Evolutionary conservation across 2,329 filamentous ascomycete species (phyloP).

Genomic region (Cladophialophora psammophila): DNA sequence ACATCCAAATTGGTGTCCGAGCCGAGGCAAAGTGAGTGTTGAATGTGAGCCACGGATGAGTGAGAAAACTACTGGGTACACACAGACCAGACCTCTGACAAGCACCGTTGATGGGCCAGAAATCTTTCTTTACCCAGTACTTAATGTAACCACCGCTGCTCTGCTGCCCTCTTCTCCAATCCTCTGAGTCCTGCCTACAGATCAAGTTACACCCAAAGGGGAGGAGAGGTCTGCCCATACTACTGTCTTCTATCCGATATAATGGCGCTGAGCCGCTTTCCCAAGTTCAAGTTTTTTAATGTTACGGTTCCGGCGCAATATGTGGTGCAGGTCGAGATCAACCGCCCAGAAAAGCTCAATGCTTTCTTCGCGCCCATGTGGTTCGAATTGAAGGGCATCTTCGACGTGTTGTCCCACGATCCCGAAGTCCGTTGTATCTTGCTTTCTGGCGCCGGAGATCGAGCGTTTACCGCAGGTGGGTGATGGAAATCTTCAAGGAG

Average conservation of each 20-base stretch:
- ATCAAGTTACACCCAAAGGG: not conserved
- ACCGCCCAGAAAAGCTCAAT: slow-evolving; percentile 85
- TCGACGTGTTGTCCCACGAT: slow-evolving; percentile 74
- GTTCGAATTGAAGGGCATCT: slow-evolving; percentile 77
- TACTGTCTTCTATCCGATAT: not conserved
- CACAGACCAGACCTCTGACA: not conserved
- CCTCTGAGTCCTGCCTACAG: not conserved
- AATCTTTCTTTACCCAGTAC: not conserved
- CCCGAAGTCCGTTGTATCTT: slow-evolving; percentile 77
- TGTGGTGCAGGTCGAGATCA: slow-evolving; percentile 92
- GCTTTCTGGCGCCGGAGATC: slow-evolving; percentile 79
- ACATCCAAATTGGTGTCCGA: not conserved
- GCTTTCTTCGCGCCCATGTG: slow-evolving; percentile 86
- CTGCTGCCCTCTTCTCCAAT: not conserved
- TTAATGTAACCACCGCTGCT: not conserved
- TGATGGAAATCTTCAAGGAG: not conserved
- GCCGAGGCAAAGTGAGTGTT: not conserved
- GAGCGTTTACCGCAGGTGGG: slow-evolving; percentile 72
- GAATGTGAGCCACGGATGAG: not conserved
- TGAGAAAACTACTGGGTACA: not conserved
- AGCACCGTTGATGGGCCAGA: not conserved
- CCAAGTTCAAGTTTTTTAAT: slow-evolving; percentile 68
- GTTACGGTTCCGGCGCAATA: slow-evolving; percentile 74
- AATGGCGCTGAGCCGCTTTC: slow-evolving; percentile 24
- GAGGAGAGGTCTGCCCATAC: not conserved